Evolutionary conservation across 257 asterid genomes (phyloP), one percentile per base, ranked within the genome.

Genomic region (Solanum sejunctum): DNA sequence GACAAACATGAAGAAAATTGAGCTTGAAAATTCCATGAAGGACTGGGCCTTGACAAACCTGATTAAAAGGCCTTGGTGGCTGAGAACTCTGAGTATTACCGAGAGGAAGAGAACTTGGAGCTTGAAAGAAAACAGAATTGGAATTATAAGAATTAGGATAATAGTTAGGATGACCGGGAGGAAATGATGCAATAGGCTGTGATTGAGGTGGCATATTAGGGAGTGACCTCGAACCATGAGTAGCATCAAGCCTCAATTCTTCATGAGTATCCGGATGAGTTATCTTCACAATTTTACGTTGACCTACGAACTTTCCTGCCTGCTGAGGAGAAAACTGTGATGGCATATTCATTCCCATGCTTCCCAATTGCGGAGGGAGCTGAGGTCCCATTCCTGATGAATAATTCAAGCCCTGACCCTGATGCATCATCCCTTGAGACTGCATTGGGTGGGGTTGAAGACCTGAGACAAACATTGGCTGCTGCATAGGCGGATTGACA

Each of bases 231-330:
- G 89, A 89, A 77, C 84, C 93, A 15, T 89, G 86, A 39, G 95
- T 88, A 21, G 90, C 89, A 69, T 95, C 98, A 84, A 95, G 95
- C 92, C 91, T 96, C 93, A 96, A 84, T 82, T 95, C 99, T 87
- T 95, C 98, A 85, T 92, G 95, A 84, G 98, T 95, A 0, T 93
- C 96, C 23, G 98, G 98, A 86, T 97, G 96, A 61, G 97, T 95
- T 75, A 97, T 95, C 92, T 97, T 97, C 86, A 95, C 97, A 71
- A 94, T 72, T 90, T 92, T 97, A 64, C 96, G 95, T 54, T 91
- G 82, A 85, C 89, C 83, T 10, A 88, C 83, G 81, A 55, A 91
- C 63, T 88, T 92, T 10, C 85, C 95, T 81, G 92, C 88, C 85
- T 87, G 98, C 87, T 91, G 99, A 81, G 90, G 97, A 81, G 93